These are phyloP conservation scores for Myxozyma vanderwaltii DNA, from an alignment of 805 yeast species.

Conservation along the genomic window DNA sequence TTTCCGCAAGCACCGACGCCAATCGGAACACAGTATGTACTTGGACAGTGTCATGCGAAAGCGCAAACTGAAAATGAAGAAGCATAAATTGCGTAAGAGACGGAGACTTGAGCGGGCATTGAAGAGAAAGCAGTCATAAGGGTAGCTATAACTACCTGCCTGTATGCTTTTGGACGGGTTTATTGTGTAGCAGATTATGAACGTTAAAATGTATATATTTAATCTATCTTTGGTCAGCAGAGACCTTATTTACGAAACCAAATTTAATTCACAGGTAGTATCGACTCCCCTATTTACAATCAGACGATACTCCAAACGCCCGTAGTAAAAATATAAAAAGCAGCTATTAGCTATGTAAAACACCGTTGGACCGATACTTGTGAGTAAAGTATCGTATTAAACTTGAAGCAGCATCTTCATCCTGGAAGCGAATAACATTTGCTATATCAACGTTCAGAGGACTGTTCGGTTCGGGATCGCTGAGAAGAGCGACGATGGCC, in stretches of 20 bases:
- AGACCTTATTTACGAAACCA: no score
- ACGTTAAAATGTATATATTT: not conserved
- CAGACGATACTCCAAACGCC: not conserved
- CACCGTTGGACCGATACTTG: conserved; percentile 26
- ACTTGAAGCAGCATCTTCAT: conserved; percentile 37
- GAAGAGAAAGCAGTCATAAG: conserved; percentile 41
- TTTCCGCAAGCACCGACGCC: not conserved
- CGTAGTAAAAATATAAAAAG: not conserved
- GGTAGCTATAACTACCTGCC: not conserved
- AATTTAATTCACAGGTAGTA: not conserved
- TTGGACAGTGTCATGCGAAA: conserved; percentile 47
- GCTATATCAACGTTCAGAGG: conserved; percentile 46
- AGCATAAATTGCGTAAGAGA: conserved; percentile 95
- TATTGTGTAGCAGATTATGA: not conserved
- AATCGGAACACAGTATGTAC: conserved; percentile 14
- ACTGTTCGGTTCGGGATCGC: conserved; percentile 44
- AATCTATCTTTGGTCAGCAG: not conserved
- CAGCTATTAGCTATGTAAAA: not conserved
- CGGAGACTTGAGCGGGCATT: conserved; percentile 79
- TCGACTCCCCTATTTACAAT: not conserved
- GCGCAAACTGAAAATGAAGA: conserved; percentile 94
- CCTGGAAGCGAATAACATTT: conserved; percentile 41
- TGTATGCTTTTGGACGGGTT: no score
- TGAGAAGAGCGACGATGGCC: conserved; percentile 45
- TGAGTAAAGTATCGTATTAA: conserved; percentile 39